Percentiles rank a stretch among this genome's conserved stretches.
These are phyloP conservation scores for Daldinia sp. DNA, from an alignment of 2,329 filamentous ascomycete genomes.

Conservation along the genomic window DNA sequence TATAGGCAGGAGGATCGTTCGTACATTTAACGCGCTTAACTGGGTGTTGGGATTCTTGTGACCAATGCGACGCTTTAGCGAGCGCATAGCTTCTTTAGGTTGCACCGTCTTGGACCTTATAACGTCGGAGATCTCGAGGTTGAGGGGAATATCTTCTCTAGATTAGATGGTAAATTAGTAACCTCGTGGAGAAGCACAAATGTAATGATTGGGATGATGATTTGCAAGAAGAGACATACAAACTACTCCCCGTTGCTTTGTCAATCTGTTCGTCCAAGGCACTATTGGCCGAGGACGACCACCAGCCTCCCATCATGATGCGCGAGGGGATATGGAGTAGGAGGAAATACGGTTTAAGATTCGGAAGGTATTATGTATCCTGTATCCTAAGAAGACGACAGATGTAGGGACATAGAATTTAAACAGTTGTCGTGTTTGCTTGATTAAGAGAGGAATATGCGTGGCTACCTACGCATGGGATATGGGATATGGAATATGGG, in stretches of 20 bases:
- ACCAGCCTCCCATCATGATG: conserved; percentile 85
- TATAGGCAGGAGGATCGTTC: conserved; percentile 36
- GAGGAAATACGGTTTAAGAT: background rate
- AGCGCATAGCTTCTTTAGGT: conserved; percentile 98
- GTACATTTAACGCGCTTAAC: conserved; percentile 90
- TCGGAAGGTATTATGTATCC: conserved; percentile 15
- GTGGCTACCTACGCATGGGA: conserved; percentile 4
- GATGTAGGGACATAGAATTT: background rate
- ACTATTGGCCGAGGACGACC: conserved; percentile 91
- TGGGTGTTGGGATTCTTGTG: conserved; percentile 99
- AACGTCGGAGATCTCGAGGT: conserved; percentile 97
- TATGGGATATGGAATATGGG: background rate
- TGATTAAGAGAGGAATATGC: conserved; percentile 17
- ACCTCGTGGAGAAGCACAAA: background rate
- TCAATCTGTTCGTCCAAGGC: conserved; percentile 98
- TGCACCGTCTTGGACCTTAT: conserved; percentile 98
- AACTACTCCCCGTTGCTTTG: conserved; percentile 90
- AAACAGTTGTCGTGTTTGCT: background rate
- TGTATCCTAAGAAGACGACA: background rate
- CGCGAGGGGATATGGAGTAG: conserved; percentile 5
- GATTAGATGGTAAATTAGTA: conserved; percentile 43
- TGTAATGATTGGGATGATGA: conserved; percentile 28
- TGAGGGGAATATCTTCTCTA: conserved; percentile 95
- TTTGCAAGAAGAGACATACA: conserved; percentile 68
- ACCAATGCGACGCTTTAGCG: conserved; percentile 91